A percentile compares a stretch with the other conserved stretches of the same genome.
phyloP scores from a whole-genome alignment of 768 basidiomycete genomes.

The Phaffia tasmanica region DNA sequence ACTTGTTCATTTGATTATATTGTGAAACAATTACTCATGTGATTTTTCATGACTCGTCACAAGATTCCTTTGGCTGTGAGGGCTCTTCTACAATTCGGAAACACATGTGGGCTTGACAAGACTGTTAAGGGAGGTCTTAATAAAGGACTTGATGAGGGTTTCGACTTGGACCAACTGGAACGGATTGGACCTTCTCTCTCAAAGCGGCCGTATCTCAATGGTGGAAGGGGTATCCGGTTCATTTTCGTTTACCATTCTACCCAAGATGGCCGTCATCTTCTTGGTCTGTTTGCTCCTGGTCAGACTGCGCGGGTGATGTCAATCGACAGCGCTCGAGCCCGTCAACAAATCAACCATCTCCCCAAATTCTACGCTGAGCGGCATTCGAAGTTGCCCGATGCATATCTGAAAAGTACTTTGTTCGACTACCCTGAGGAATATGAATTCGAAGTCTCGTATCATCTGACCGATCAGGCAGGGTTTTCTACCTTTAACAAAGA shows the following conservation, averaged over 20 bases:
- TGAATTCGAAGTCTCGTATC: constrained; percentile 52
- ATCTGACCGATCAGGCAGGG: constrained; percentile 64
- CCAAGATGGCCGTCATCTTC: constrained; percentile 66
- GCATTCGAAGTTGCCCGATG: constrained; percentile 30
- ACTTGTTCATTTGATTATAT: too few species aligned
- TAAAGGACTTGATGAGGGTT: constrained; percentile 65
- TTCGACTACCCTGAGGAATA: constrained; percentile 52
- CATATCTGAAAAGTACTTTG: constrained; percentile 28
- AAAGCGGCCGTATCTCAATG: constrained; percentile 60
- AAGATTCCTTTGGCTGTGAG: constrained; percentile 76
- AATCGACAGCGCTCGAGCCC: constrained; percentile 78
- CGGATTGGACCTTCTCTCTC: constrained; percentile 49
- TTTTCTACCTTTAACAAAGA: constrained; percentile 80
- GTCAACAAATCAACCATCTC: constrained; percentile 70
- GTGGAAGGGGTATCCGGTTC: constrained; percentile 59
- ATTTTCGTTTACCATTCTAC: constrained; percentile 80
- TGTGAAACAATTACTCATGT: constrained; percentile 3
- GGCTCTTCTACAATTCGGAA: constrained; percentile 70
- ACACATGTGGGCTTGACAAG: constrained; percentile 60
- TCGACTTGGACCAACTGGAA: constrained; percentile 73
- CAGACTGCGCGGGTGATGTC: constrained; percentile 60
- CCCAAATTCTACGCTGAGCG: constrained; percentile 60
- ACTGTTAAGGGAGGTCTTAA: constrained; percentile 57
- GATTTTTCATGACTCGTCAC: not conserved
- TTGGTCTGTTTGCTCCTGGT: constrained; percentile 74